Percentiles rank a stretch among this genome's conserved stretches.
Conservation (phyloP, 495 filamentous ascomycete genomes). For the Achaetomiella virescens region DNA sequence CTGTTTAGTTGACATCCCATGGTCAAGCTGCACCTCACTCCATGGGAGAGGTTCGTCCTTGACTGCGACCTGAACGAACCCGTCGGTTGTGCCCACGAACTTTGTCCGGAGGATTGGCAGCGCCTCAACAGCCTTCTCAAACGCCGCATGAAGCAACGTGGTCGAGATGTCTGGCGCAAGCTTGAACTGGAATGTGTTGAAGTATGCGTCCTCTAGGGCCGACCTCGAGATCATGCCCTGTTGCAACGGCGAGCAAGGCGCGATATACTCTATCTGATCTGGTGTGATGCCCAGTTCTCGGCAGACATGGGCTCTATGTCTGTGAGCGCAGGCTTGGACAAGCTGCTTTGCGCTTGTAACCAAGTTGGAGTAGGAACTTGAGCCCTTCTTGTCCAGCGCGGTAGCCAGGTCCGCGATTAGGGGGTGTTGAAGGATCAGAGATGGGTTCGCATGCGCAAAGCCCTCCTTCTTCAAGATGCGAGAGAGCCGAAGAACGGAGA, state of each 20-base stretch:
- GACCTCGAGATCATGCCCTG: slow-evolving; percentile 72
- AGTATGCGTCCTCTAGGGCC: slow-evolving; percentile 56
- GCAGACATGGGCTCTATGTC: slow-evolving; percentile 28
- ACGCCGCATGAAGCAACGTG: slow-evolving; percentile 43
- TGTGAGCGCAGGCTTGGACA: slow-evolving; percentile 29
- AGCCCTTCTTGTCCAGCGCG: slow-evolving; percentile 4
- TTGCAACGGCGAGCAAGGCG: slow-evolving; percentile 73
- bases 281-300: slow-evolving; percentile 38
- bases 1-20: slow-evolving; percentile 26
- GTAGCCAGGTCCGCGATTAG: slow-evolving; percentile 20
- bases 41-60: slow-evolving; percentile 43
- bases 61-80: slow-evolving; percentile 63
- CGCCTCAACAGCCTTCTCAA: slow-evolving; percentile 39
- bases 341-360: slow-evolving; percentile 18
- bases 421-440: slow-evolving; percentile 60
- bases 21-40: slow-evolving; percentile 28
- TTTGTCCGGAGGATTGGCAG: slow-evolving; percentile 58
- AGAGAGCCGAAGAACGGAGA: slow-evolving; percentile 63
- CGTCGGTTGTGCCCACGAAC: slow-evolving; percentile 61
- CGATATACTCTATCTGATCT: slow-evolving; percentile 58
- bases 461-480: slow-evolving; percentile 47
- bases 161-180: slow-evolving; percentile 39
- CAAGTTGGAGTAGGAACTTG: not conserved
- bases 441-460: slow-evolving; percentile 51
- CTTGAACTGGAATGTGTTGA: slow-evolving; percentile 59